These are phyloP conservation scores for Suillus sp. DNA, from an alignment of 768 basidiomycete genomes.

Conservation along the genomic window DNA sequence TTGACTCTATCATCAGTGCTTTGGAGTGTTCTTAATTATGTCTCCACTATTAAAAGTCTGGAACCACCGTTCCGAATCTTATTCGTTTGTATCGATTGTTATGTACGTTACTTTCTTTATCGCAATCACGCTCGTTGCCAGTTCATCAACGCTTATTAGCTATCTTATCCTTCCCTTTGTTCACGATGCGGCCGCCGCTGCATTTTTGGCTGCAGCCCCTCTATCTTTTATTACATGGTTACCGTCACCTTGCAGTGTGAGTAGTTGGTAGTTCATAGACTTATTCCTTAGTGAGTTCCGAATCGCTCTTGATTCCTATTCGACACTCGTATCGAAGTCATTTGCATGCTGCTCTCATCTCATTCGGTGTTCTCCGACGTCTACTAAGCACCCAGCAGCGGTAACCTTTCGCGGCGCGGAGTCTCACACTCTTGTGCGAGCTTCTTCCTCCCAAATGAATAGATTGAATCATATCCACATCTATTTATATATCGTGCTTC, in stretches of 20 bases:
- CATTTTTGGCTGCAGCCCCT: background rate
- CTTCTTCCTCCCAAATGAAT: background rate
- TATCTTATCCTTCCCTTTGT: background rate
- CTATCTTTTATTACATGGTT: background rate
- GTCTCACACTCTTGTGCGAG: background rate
- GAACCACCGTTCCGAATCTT: background rate
- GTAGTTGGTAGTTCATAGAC: background rate
- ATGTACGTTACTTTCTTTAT: background rate
- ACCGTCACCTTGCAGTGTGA: background rate
- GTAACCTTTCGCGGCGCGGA: background rate
- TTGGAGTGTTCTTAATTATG: conserved; percentile 47
- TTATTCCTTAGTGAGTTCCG: background rate
- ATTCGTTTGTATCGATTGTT: background rate
- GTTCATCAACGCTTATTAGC: background rate
- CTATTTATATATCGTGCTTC: conserved; percentile 33
- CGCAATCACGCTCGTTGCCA: background rate
- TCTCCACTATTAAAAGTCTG: conserved; percentile 32
- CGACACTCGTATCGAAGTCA: background rate
- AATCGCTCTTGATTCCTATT: background rate
- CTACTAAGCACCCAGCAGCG: too few species aligned
- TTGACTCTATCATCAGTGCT: conserved; percentile 52
- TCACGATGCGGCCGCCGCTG: background rate
- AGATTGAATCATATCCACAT: background rate
- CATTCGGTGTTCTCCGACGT: background rate
- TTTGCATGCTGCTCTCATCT: too few species aligned